These are phyloP conservation scores for Xylaria castorea DNA, from an alignment of 495 filamentous ascomycete species.

Conservation along the genomic window DNA sequence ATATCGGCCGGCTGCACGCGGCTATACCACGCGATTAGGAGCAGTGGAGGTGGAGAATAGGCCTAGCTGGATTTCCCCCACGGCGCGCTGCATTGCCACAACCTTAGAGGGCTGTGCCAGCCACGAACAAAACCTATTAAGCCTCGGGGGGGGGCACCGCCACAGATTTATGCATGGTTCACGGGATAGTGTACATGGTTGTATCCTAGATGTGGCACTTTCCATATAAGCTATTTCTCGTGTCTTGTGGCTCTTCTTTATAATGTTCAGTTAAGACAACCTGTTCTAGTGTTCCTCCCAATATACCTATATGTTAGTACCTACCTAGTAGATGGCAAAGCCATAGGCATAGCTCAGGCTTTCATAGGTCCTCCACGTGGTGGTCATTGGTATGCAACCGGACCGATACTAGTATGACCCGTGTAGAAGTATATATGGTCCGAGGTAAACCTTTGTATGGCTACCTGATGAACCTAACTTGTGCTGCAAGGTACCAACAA, in stretches of 20 bases:
- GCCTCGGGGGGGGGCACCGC: not conserved
- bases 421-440: not conserved
- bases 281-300: not conserved
- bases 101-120: not conserved
- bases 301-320: no score
- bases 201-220: not conserved
- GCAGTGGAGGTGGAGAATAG: not conserved
- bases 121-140: no score
- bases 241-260: no score
- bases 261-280: not conserved
- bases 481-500: conserved; percentile 1
- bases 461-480: not conserved
- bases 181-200: not conserved
- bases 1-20: not conserved
- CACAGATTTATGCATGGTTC: not conserved
- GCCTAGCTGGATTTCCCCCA: not conserved
- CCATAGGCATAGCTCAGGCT: not conserved
- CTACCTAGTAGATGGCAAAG: not conserved
- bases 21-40: not conserved
- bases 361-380: not conserved
- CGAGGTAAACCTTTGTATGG: not conserved
- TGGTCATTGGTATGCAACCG: not conserved
- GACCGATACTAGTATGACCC: no score
- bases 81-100: not conserved
- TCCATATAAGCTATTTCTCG: no score